Percentiles rank a stretch among this genome's conserved stretches.
phyloP scores from a whole-genome alignment of 495 filamentous ascomycete species.

The Xylaria longipes region DNA sequence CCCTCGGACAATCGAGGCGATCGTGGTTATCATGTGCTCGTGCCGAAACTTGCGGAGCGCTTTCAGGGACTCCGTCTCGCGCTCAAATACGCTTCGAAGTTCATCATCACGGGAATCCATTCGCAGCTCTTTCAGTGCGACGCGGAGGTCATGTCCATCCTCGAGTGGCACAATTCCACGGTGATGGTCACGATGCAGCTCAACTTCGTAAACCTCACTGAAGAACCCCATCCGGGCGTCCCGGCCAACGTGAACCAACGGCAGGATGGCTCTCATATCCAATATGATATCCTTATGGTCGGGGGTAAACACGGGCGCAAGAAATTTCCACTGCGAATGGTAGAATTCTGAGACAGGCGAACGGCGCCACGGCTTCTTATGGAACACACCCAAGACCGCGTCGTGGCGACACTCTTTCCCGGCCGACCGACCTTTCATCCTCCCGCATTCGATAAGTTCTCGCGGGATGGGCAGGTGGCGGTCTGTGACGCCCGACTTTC shows the following conservation, averaged over 20 bases:
- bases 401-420: neutral
- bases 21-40: neutral
- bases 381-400: neutral
- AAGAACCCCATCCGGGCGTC: neutral
- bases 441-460: neutral
- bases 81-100: neutral
- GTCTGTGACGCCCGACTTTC: neutral
- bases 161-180: neutral
- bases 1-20: neutral
- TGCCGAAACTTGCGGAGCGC: neutral
- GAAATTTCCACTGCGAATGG: neutral
- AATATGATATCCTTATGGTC: neutral
- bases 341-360: neutral
- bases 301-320: neutral
- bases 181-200: constrained; percentile 2
- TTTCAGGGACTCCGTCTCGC: neutral
- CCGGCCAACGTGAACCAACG: neutral
- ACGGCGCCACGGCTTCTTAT: neutral
- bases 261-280: neutral
- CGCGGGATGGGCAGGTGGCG: neutral
- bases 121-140: neutral
- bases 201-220: neutral
- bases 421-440: neutral
- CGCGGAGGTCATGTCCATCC: neutral
- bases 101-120: neutral